These are phyloP conservation scores for Chalciporus pseudorubinellus DNA, from an alignment of 768 basidiomycete species.

Conservation along the genomic window DNA sequence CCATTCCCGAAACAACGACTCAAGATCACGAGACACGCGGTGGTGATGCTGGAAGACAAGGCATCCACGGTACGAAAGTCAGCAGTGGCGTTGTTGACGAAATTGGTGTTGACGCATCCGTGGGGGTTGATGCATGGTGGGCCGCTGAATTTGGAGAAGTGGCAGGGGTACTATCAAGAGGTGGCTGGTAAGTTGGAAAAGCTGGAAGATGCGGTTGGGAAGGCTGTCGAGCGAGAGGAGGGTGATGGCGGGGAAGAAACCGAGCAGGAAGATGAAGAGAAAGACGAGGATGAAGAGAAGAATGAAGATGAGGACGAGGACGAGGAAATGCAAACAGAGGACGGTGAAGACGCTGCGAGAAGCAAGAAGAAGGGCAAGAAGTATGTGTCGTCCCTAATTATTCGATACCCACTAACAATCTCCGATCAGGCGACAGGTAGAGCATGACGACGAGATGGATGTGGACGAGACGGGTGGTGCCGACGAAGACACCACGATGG, in stretches of 20 bases:
- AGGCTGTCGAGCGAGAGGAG: conserved; percentile 49
- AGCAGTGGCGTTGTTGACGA: conserved; percentile 71
- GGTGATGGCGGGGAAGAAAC: conserved; percentile 37
- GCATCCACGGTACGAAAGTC: conserved; percentile 82
- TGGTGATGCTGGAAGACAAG: conserved; percentile 86
- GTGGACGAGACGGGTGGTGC: conserved; percentile 45
- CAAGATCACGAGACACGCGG: conserved; percentile 70
- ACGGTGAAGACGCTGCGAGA: conserved; percentile 21
- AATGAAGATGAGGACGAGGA: conserved; percentile 33
- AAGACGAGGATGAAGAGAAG: conserved; percentile 38
- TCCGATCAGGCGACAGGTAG: conserved; percentile 16
- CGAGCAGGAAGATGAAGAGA: conserved; percentile 32
- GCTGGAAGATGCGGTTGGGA: conserved; percentile 65
- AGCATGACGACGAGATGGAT: conserved; percentile 54
- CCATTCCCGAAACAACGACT: conserved; percentile 89
- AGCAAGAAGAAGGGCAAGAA: conserved; percentile 34
- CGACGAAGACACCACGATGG: conserved; percentile 37
- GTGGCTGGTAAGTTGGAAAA: conserved; percentile 64
- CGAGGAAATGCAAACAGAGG: conserved; percentile 32
- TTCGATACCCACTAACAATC: conserved; percentile 9
- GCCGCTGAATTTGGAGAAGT: conserved; percentile 64
- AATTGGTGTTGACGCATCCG: conserved; percentile 83
- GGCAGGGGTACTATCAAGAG: conserved; percentile 67
- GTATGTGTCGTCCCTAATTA: conserved; percentile 4
- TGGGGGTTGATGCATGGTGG: conserved; percentile 86